phyloP scores from a whole-genome alignment of 805 yeast genomes.

The Candida odintsovae region DNA sequence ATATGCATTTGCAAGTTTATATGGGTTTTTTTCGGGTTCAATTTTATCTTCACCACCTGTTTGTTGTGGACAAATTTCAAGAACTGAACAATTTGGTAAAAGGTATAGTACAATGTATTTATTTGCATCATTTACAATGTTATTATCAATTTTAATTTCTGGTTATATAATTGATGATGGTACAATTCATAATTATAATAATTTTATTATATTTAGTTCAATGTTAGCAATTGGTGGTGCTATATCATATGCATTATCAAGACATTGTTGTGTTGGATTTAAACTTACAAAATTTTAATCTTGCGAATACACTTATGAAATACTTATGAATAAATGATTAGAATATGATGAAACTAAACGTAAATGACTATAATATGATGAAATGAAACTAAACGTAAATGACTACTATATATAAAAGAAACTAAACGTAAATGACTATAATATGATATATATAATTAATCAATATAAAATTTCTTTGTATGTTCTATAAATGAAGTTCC shows the following conservation, averaged over 20 bases:
- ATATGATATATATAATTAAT: background rate
- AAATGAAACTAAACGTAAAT: no score
- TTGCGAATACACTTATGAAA: no score
- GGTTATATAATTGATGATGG: constrained; percentile 40
- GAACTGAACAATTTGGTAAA: constrained; percentile 48
- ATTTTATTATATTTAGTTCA: constrained; percentile 40
- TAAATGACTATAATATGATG: no score
- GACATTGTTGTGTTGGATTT: constrained; percentile 40
- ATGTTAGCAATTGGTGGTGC: constrained; percentile 33
- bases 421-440: no score
- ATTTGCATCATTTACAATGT: constrained; percentile 44
- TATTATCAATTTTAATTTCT: constrained; percentile 45
- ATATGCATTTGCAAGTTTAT: constrained; percentile 41
- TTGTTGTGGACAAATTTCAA: constrained; percentile 53
- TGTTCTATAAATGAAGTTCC: constrained; percentile 7
- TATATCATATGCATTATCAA: constrained; percentile 32
- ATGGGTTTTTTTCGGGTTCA: constrained; percentile 53
- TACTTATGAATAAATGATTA: no score
- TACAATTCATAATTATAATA: constrained; percentile 29
- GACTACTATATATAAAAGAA: no score
- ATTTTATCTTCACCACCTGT: constrained; percentile 54
- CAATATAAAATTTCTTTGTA: background rate
- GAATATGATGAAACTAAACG: no score
- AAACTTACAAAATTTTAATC: constrained; percentile 29
- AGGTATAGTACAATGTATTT: constrained; percentile 54